Percentiles rank a stretch among this genome's conserved stretches.
Evolutionary conservation across 768 basidiomycete species (phyloP).

Genomic region (Termitomyces sp.): DNA sequence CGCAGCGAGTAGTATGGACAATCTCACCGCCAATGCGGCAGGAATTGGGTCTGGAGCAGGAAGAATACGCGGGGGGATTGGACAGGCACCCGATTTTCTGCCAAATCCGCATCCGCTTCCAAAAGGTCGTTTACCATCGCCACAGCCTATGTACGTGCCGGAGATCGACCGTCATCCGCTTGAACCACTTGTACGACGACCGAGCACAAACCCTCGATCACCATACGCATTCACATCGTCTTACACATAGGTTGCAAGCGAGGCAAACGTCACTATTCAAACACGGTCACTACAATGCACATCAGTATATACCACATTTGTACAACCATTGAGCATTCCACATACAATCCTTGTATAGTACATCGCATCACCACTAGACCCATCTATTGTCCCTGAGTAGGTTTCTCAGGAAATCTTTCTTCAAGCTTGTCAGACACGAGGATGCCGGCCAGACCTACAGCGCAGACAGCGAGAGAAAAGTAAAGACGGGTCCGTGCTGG

Average conservation of each 20-base stretch:
- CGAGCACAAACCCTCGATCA: constrained; percentile 19
- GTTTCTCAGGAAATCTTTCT: constrained; percentile 26
- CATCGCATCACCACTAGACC: background rate
- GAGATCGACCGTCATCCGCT: constrained; percentile 28
- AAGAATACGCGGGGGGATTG: background rate
- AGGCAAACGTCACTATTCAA: constrained; percentile 7
- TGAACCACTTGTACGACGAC: constrained; percentile 29
- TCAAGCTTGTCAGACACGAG: constrained; percentile 49
- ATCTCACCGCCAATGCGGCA: constrained; percentile 23
- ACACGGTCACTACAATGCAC: constrained; percentile 2
- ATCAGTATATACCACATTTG: constrained; percentile 4
- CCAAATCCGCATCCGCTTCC: constrained; percentile 4
- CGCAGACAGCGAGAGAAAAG: constrained; percentile 44
- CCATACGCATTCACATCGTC: constrained; percentile 7
- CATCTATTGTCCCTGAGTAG: constrained; percentile 13
- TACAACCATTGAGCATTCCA: background rate
- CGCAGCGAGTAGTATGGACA: constrained; percentile 34
- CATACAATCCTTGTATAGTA: constrained; percentile 10
- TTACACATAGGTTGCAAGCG: constrained; percentile 7
- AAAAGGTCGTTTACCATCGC: constrained; percentile 9
- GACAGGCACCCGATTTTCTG: constrained; percentile 2
- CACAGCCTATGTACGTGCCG: constrained; percentile 21
- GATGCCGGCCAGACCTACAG: constrained; percentile 42
- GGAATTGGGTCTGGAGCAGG: constrained; percentile 7
- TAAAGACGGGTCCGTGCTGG: constrained; percentile 48